These are phyloP conservation scores for Diophrys appendiculata DNA, from an alignment of 73 alveolate species.

Conservation along the genomic window DNA sequence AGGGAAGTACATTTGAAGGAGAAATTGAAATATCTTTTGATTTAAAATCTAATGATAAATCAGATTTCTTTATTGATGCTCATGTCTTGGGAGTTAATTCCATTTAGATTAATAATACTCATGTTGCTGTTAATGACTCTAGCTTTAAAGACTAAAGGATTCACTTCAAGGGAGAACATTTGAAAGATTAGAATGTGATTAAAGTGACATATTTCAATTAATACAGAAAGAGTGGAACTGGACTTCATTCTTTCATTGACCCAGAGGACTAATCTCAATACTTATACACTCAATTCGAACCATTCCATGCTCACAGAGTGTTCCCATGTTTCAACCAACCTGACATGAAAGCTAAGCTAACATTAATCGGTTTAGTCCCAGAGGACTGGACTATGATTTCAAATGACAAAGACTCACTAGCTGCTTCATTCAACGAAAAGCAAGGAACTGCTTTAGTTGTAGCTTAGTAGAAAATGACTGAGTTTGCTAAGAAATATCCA, in stretches of 20 bases:
- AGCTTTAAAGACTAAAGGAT: conserved; percentile 39
- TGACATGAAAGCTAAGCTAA: conserved; percentile 86
- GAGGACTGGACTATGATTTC: conserved; percentile 88
- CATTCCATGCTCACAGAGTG: conserved; percentile 92
- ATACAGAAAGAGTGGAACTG: conserved; percentile 89
- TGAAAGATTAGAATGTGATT: conserved; percentile 8
- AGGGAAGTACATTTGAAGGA: conserved; percentile 48
- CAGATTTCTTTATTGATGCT: conserved; percentile 42
- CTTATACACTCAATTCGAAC: conserved; percentile 92
- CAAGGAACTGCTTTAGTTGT: neutral
- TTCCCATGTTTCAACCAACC: conserved; percentile 99
- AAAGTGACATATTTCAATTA: conserved; percentile 42
- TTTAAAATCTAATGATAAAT: conserved; percentile 18
- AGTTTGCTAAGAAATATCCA: neutral
- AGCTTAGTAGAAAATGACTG: neutral
- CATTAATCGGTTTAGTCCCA: conserved; percentile 82
- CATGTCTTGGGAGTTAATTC: conserved; percentile 46
- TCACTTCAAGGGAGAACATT: neutral
- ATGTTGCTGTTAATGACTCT: neutral
- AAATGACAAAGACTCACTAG: conserved; percentile 44
- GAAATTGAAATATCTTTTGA: conserved; percentile 27
- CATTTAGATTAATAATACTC: conserved; percentile 13
- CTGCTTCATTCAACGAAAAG: neutral
- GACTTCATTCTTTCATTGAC: conserved; percentile 90
- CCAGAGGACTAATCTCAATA: conserved; percentile 89